phyloP scores from a whole-genome alignment of 2,329 filamentous ascomycete species.

The Beauveria sp. region DNA sequence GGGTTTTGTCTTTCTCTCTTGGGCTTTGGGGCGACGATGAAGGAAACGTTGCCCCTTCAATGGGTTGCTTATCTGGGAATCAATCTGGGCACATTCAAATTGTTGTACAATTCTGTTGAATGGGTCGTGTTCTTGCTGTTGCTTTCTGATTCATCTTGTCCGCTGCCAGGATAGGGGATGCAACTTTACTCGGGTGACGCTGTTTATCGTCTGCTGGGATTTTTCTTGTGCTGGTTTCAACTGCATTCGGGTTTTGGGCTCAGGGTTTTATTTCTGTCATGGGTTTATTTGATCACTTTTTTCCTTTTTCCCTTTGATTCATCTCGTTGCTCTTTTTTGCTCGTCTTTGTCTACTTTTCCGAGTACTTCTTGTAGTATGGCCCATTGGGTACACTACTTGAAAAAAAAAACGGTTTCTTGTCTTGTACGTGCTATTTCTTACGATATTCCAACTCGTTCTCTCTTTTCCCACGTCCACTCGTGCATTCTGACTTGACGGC shows the following conservation, averaged over 20 bases:
- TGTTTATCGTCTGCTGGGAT: too few species aligned
- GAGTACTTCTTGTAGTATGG: slow-evolving; percentile 12
- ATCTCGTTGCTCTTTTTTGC: background rate
- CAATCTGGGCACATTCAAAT: slow-evolving; percentile 9
- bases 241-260: slow-evolving; percentile 7
- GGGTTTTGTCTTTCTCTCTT: background rate
- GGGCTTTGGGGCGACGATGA: background rate
- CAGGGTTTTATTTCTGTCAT: slow-evolving; percentile 4
- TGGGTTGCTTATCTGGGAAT: background rate
- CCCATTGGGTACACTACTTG: background rate
- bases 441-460: background rate
- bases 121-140: slow-evolving; percentile 5
- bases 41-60: background rate
- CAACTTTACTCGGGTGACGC: background rate
- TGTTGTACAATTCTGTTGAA: slow-evolving; percentile 12
- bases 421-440: slow-evolving; percentile 12
- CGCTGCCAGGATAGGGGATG: too few species aligned
- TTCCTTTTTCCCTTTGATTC: background rate
- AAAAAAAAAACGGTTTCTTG: slow-evolving; percentile 12
- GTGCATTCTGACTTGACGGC: too few species aligned
- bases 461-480: background rate
- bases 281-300: slow-evolving; percentile 13
- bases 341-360: slow-evolving; percentile 9
- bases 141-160: background rate
- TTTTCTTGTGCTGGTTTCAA: background rate